Evolutionary conservation across 2,329 filamentous ascomycete species (phyloP).

Genomic region (Penicillium sp.): DNA sequence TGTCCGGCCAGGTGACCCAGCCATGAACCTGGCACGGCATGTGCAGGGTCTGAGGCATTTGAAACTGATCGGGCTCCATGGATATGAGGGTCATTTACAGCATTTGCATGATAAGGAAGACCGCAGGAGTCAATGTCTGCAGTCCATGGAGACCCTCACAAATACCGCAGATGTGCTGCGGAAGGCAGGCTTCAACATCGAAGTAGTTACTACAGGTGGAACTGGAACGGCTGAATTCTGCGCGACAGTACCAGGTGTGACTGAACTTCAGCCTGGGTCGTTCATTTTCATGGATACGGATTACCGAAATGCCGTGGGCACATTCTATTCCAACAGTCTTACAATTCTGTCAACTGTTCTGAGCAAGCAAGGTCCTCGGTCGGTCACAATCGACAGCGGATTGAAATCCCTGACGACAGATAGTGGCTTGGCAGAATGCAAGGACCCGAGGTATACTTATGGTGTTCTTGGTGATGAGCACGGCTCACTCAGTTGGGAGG

Average conservation of each 20-base stretch:
- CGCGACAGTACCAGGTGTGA: slow-evolving; percentile 49
- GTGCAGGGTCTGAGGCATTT: slow-evolving; percentile 40
- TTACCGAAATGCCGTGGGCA: slow-evolving; percentile 53
- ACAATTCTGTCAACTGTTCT: slow-evolving; percentile 51
- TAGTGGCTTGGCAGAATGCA: slow-evolving; percentile 51
- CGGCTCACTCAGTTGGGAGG: slow-evolving; percentile 47
- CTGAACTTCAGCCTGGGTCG: slow-evolving; percentile 54
- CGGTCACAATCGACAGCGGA: slow-evolving; percentile 51
- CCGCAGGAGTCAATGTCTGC: slow-evolving; percentile 44
- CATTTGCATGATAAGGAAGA: slow-evolving; percentile 48
- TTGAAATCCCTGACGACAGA: slow-evolving; percentile 54
- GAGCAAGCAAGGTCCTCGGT: slow-evolving; percentile 46
- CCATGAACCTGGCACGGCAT: slow-evolving; percentile 40
- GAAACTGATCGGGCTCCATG: slow-evolving; percentile 50
- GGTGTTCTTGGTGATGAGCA: slow-evolving; percentile 51
- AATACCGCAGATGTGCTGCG: slow-evolving; percentile 45
- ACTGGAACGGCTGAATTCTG: slow-evolving; percentile 56
- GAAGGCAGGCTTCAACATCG: slow-evolving; percentile 43
- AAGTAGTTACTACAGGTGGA: slow-evolving; percentile 53
- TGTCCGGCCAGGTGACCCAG: slow-evolving; percentile 44
- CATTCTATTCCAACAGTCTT: slow-evolving; percentile 49
- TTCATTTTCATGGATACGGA: slow-evolving; percentile 60
- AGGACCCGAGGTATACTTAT: slow-evolving; percentile 45
- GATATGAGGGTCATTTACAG: slow-evolving; percentile 55
- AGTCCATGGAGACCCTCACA: slow-evolving; percentile 47